Conservation (phyloP, 768 basidiomycete species). For the Russula vinacea region DNA sequence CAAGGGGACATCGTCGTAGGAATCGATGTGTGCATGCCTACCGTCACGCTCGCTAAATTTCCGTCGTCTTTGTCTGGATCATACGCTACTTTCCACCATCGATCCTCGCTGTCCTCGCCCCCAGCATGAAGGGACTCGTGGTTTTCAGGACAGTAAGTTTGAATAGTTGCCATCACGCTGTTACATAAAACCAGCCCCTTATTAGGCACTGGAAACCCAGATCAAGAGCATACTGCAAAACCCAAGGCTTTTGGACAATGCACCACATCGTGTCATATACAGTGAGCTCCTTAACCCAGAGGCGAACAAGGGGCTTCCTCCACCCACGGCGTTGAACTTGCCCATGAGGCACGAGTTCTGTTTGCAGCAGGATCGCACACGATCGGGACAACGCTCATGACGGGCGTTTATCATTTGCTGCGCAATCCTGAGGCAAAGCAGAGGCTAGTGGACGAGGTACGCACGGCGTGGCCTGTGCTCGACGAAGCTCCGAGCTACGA, state of each 20-base stretch:
- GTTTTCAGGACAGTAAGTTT: neutral
- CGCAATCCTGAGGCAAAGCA: slow-evolving; percentile 12
- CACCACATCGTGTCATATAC: slow-evolving; percentile 22
- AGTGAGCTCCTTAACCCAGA: slow-evolving; percentile 13
- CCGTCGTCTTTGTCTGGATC: slow-evolving; percentile 1
- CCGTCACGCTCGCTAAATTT: slow-evolving; percentile 29
- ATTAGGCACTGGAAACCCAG: slow-evolving; percentile 9
- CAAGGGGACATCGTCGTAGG: slow-evolving; percentile 37
- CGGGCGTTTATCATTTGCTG: slow-evolving; percentile 11
- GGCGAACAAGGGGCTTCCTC: slow-evolving; percentile 10
- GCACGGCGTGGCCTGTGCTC: slow-evolving; percentile 14
- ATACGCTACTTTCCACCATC: slow-evolving; percentile 2
- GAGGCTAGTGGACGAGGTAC: slow-evolving; percentile 13
- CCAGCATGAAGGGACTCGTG: neutral
- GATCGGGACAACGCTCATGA: slow-evolving; percentile 20
- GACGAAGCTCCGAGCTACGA: slow-evolving; percentile 13
- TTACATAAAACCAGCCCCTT: neutral
- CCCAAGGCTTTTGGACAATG: slow-evolving; percentile 10
- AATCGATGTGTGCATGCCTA: slow-evolving; percentile 35
- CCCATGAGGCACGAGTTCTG: slow-evolving; percentile 17
- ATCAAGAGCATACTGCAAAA: slow-evolving; percentile 8
- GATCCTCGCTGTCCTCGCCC: slow-evolving; percentile 6
- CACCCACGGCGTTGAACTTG: slow-evolving; percentile 1
- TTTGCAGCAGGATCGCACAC: slow-evolving; percentile 24
- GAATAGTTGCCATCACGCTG: neutral